phyloP scores from a whole-genome alignment of 805 yeast species.

The Komagataella pseudopastoris region DNA sequence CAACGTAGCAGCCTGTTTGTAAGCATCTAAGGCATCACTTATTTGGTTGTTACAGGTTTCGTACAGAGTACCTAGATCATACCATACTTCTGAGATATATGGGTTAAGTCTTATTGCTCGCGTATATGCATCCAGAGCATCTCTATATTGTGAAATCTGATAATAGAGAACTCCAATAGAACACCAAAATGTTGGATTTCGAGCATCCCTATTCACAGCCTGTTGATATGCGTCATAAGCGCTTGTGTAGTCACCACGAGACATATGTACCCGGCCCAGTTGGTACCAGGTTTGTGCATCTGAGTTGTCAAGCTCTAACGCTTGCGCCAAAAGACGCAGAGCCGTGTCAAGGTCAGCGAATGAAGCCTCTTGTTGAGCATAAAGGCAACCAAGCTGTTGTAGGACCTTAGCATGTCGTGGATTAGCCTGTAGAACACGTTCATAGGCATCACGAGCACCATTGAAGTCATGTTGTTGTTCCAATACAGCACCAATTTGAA shows the following conservation, averaged over 20 bases:
- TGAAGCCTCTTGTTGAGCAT: slow-evolving; percentile 58
- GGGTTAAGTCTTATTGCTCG: slow-evolving; percentile 94
- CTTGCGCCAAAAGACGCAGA: slow-evolving; percentile 66
- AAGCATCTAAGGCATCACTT: slow-evolving; percentile 92
- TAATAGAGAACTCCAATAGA: slow-evolving; percentile 91
- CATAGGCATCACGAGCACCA: slow-evolving; percentile 92
- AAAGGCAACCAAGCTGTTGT: slow-evolving; percentile 91
- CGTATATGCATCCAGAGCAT: slow-evolving; percentile 95
- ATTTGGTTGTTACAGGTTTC: slow-evolving; percentile 96
- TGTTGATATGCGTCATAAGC: slow-evolving; percentile 98
- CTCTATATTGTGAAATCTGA: slow-evolving; percentile 91
- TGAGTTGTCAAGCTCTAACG: slow-evolving; percentile 75
- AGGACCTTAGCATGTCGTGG: slow-evolving; percentile 93
- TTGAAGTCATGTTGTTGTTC: slow-evolving; percentile 88
- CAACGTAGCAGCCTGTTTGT: slow-evolving; percentile 87
- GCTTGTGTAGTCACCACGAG: slow-evolving; percentile 84
- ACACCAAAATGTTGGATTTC: slow-evolving; percentile 98
- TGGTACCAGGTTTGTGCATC: slow-evolving; percentile 98
- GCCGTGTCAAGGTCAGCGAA: slow-evolving; percentile 80
- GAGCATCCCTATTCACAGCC: slow-evolving; percentile 91
- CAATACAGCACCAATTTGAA: slow-evolving; percentile 91
- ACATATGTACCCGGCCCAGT: slow-evolving; percentile 93
- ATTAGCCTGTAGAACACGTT: slow-evolving; percentile 76
- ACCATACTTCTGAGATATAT: slow-evolving; percentile 95
- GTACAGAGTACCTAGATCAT: slow-evolving; percentile 91